Evolutionary conservation across 805 yeast species (phyloP).

Genomic region (Blastobotrys americana): DNA sequence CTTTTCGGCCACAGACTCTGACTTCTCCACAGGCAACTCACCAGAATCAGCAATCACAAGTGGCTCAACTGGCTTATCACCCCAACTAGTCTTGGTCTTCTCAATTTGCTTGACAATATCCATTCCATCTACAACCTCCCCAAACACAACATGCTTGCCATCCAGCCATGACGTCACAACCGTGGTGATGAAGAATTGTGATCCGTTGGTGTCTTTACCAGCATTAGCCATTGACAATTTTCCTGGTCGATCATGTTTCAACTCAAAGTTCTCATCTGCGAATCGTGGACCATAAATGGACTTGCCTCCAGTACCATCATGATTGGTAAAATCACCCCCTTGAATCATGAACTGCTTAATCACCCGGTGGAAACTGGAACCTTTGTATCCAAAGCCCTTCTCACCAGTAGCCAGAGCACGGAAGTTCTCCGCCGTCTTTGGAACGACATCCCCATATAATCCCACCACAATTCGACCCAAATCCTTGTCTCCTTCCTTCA

Average conservation of each 20-base stretch:
- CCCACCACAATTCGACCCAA: constrained; percentile 85
- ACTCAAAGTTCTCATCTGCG: constrained; percentile 68
- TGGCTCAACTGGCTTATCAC: constrained; percentile 65
- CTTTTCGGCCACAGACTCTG: constrained; percentile 17
- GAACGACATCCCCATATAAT: constrained; percentile 76
- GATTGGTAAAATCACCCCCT: constrained; percentile 74
- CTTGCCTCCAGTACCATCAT: constrained; percentile 64
- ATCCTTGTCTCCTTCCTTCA: constrained; percentile 66
- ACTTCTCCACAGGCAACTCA: constrained; percentile 36
- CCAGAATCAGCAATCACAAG: constrained; percentile 67
- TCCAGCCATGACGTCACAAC: constrained; percentile 88
- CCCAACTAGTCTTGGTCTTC: constrained; percentile 55
- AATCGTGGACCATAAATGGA: constrained; percentile 71
- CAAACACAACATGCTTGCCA: constrained; percentile 93
- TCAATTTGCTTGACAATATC: constrained; percentile 76
- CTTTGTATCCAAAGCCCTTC: constrained; percentile 59
- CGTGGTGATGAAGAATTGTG: constrained; percentile 93
- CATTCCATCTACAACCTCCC: constrained; percentile 78
- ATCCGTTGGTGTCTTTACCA: constrained; percentile 68
- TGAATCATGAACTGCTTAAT: constrained; percentile 71
- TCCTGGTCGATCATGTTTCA: constrained; percentile 53
- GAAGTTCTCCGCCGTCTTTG: constrained; percentile 85
- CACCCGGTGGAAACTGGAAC: constrained; percentile 65
- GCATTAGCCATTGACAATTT: constrained; percentile 72
- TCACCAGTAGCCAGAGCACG: constrained; percentile 71